Evolutionary conservation across 2,329 filamentous ascomycete species (phyloP), one percentile per base, ranked within the genome.

Genomic region (Ascochyta fabae): DNA sequence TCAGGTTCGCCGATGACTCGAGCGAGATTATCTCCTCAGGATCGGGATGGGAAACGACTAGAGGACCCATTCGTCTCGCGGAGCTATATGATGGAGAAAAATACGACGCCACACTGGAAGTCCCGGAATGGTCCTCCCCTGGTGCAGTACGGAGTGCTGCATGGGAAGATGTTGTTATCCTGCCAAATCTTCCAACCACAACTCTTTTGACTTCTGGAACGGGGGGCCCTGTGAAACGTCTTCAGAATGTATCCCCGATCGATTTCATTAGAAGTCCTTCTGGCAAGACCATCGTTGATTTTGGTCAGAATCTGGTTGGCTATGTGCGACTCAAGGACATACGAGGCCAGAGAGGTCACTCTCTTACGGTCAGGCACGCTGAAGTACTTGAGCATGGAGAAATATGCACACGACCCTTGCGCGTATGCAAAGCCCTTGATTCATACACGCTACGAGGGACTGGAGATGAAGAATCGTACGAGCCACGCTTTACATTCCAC

Each of bases 81-180:
- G 80, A 82, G 34, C 75, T 85, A 3, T 84, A 84, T 48, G 75
- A 84, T 58, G 84, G 83, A 12, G 83, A 85, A 45, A 63, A 72
- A 0, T 85, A 81, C 52, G 81, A 85, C 60, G 71, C 73, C 0
- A 65, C 70, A 67, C 56, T 73, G 60, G 65, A 76, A 68, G 4
- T 36, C 59, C 4, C 29, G 59, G 7, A 68, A 0, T 74, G 49
- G 49, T 53, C 56, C 41, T 38, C 60, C 0, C 67, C 80, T 5
- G 56, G 86, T 24, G 86, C 23, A 1, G 40, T 29, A 19, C 4
- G 3, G 3, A 10, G 6, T 27, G 5, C 9, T 2, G 6, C 23
- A 9, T 41, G 38, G 38, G 12, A 15, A n/a, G 10, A 13, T 13
- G 10, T 15, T n/a, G 13, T 15, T 4, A n/a, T 9, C 22, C 5